A percentile compares a stretch with the other conserved stretches of the same genome.
Evolutionary conservation across 495 filamentous ascomycete genomes (phyloP).

Genomic region (Delitschia confertaspora): DNA sequence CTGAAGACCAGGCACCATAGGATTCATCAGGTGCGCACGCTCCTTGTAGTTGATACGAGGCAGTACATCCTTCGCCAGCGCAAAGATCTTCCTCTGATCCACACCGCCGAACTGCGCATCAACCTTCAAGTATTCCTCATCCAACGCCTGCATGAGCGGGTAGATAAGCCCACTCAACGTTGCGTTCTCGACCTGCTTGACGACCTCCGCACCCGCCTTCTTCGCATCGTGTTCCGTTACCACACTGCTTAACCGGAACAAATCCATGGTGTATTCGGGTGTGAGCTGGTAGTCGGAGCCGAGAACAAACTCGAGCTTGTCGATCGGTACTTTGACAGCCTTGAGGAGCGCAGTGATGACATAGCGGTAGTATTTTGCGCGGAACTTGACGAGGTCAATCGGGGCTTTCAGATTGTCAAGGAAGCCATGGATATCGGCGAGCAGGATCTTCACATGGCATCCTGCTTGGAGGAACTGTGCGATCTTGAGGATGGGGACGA

Average conservation of each 20-base stretch:
- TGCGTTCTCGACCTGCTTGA: constrained; percentile 76
- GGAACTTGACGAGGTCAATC: constrained; percentile 71
- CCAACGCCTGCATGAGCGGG: constrained; percentile 78
- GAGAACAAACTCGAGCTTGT: constrained; percentile 73
- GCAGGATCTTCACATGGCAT: constrained; percentile 67
- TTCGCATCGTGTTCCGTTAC: constrained; percentile 55
- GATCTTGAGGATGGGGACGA: constrained; percentile 77
- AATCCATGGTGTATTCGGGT: constrained; percentile 62
- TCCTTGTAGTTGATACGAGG: constrained; percentile 61
- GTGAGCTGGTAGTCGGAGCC: constrained; percentile 74
- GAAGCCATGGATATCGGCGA: constrained; percentile 57
- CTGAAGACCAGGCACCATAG: constrained; percentile 77
- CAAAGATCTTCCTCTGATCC: constrained; percentile 89
- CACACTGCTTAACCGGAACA: constrained; percentile 42
- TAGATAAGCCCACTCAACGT: constrained; percentile 76
- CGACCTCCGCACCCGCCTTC: constrained; percentile 84
- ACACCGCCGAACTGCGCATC: constrained; percentile 72
- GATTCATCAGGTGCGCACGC: constrained; percentile 80
- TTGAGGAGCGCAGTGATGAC: constrained; percentile 34
- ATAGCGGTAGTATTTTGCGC: constrained; percentile 34
- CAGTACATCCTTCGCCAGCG: constrained; percentile 65
- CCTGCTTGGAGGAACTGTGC: constrained; percentile 79
- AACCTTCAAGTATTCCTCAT: constrained; percentile 81
- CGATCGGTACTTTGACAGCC: constrained; percentile 45
- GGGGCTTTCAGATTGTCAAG: constrained; percentile 80